Percentiles rank a stretch among this genome's conserved stretches.
phyloP scores from a whole-genome alignment of 306 rosid genomes.

The Myrica gale region DNA sequence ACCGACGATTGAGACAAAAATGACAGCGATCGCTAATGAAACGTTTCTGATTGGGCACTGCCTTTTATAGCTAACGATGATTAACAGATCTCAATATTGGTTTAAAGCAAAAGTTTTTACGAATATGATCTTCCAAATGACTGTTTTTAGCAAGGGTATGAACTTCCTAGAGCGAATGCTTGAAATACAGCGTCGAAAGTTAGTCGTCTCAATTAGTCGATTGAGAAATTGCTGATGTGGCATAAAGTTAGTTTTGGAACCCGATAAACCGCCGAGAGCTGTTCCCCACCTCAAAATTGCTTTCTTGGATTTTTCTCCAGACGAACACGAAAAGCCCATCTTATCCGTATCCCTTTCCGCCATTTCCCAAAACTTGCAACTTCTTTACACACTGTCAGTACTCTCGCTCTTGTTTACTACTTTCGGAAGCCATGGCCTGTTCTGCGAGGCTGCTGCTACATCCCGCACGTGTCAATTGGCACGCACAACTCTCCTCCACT shows the following conservation, averaged over 20 bases:
- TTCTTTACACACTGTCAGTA: too few relatives aligned
- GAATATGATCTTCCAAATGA: too few relatives aligned
- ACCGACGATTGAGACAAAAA: too few relatives aligned
- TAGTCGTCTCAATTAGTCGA: neutral
- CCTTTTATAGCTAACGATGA: too few relatives aligned
- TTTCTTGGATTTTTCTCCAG: neutral
- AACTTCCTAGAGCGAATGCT: neutral
- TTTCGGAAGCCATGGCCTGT: slow-evolving; percentile 45
- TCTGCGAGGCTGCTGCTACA: slow-evolving; percentile 31
- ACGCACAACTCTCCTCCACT: slow-evolving; percentile 24
- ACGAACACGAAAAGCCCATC: neutral
- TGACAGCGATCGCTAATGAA: too few relatives aligned
- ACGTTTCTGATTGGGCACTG: too few relatives aligned
- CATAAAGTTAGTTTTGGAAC: neutral
- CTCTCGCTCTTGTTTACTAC: neutral
- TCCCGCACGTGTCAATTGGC: slow-evolving; percentile 29
- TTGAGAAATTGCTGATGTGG: neutral
- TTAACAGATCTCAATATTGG: too few relatives aligned
- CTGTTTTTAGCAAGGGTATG: neutral
- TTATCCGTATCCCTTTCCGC: too few relatives aligned
- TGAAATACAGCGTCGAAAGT: neutral
- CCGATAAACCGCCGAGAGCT: neutral
- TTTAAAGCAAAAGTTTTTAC: too few relatives aligned
- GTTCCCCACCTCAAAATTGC: too few relatives aligned
- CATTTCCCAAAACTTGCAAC: too few relatives aligned